Evolutionary conservation across 225 moss, liverwort and hornwort species (phyloP), one percentile per base, ranked within the genome.

Genomic region (Straminergon stramineum): DNA sequence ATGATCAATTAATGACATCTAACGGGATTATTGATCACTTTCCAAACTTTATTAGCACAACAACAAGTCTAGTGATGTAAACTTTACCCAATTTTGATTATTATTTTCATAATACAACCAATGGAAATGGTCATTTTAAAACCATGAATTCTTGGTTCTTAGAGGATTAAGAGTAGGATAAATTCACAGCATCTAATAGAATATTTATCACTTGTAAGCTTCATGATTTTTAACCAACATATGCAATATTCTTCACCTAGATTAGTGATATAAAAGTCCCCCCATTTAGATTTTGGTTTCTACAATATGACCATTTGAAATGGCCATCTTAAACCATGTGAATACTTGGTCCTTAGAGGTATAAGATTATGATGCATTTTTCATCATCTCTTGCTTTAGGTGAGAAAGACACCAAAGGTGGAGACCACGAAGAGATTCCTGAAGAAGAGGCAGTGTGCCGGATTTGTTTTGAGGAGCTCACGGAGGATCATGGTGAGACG

Each of bases 361-460:
- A 9, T 55, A 12, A 48, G 23, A 55, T 35, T 21, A 6, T 62
- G 45, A 82, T 7, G 83, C 26, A 66, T n/a, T 66, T 15, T 52
- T 7, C 2, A 11, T 23, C 34, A 28, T 62, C 18, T 83, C 6
- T 77, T 79, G 80, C 11, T 73, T 91, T 66, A 88, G 87, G 88
- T 53, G 91, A 88, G 75, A 92, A 91, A 71, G 92, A 85, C 88
- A 39, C 10, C 5, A 66, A 81, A n/a, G 71, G 51, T 1, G 85
- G 51, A 61, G 81, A 82, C 6, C 83, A 91, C 51, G 93, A 95
- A 26, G 94, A 92, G 87, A 95, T 95, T 68, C 92, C 94, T 2
- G 93, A 93, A 37, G 94, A 93, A 83, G 94, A 95, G 81, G 93
- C 94, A 19, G 85, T 95, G 82, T 95, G 94, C 87, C 93, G 94